Percentiles rank a stretch among this genome's conserved stretches.
phyloP scores from a whole-genome alignment of 352 stramenopile species.

The Globisporangium abappressorium region DNA sequence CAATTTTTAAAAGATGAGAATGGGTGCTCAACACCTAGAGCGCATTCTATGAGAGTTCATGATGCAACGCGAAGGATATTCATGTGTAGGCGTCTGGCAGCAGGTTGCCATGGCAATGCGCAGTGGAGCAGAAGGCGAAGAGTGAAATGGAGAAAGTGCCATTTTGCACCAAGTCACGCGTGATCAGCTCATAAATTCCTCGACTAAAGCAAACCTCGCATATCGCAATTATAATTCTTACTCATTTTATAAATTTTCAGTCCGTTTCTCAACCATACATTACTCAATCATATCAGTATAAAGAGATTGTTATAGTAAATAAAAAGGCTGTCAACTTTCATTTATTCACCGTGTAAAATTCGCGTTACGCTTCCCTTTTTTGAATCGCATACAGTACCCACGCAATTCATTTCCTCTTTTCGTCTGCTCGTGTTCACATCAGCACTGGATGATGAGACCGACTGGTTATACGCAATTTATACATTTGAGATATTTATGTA shows the following conservation, averaged over 20 bases:
- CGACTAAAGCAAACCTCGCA: neutral
- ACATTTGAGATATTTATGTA: too few species aligned
- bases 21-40: too few species aligned
- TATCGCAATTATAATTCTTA: neutral
- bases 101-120: too few species aligned
- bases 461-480: too few species aligned
- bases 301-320: neutral
- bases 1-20: too few species aligned
- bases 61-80: too few species aligned
- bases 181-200: neutral
- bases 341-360: neutral
- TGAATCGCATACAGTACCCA: neutral
- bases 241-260: neutral
- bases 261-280: too few species aligned
- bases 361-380: neutral
- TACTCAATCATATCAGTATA: too few species aligned
- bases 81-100: too few species aligned
- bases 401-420: neutral
- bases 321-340: neutral
- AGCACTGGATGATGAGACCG: neutral
- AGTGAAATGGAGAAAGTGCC: too few species aligned
- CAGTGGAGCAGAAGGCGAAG: too few species aligned
- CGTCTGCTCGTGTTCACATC: neutral
- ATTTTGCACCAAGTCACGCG: neutral
- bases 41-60: too few species aligned